Evolutionary conservation across 495 filamentous ascomycete genomes (phyloP), one percentile per base, ranked within the genome.

Genomic region (Hypoxylon subgilvum): DNA sequence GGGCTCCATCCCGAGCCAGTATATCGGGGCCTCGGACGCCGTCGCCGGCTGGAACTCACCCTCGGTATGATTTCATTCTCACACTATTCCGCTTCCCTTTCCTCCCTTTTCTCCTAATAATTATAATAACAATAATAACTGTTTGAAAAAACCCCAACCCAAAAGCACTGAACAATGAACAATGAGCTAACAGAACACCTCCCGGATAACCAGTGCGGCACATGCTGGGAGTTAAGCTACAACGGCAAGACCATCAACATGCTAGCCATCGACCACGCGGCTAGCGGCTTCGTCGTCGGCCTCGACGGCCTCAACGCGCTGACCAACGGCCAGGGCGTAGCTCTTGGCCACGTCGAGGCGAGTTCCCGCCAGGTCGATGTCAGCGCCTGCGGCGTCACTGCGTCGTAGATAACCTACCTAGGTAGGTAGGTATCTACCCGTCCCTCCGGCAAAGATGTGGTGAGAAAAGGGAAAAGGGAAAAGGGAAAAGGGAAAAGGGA

Each of bases 141-240:
- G n/a, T n/a, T n/a, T n/a, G n/a, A n/a, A n/a, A n/a, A n/a, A n/a
- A n/a, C n/a, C n/a, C n/a, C n/a, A n/a, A n/a, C n/a, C n/a, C n/a
- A n/a, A n/a, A n/a, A n/a, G n/a, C n/a, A n/a, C n/a, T n/a, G n/a
- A n/a, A n/a, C n/a, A n/a, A n/a, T n/a, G n/a, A n/a, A n/a, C n/a
- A n/a, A n/a, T n/a, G n/a, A n/a, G n/a, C n/a, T n/a, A n/a, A n/a
- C n/a, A n/a, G n/a, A n/a, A n/a, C n/a, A n/a, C n/a, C n/a, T n/a
- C n/a, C n/a, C n/a, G n/a, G 68, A 53, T 12, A 28, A 74, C 13
- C 5, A 68, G 65, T 93, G 89, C 73, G 88, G 89, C 48, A 82
- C 81, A 7, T 92, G 89, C 79, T 92, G 85, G 74, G 46, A 71
- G 38, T 71, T 90, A 39, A 78, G 75, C 10, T 93, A 82, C 69